Base-by-base conservation (phyloP, 768 basidiomycete genomes). In the Panellus pusillus region DNA sequence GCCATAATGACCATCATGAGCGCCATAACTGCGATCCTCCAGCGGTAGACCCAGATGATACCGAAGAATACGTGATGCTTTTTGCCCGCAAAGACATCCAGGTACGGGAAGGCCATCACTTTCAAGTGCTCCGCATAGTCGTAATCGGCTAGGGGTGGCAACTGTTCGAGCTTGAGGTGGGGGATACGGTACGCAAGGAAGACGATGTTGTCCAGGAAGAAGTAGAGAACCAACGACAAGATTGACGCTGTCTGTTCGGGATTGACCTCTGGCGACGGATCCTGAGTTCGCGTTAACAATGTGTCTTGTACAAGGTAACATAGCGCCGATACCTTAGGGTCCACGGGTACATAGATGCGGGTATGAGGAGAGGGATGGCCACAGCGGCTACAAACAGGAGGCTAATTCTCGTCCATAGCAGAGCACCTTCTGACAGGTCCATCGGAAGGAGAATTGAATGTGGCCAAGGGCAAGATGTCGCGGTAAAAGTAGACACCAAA, bases 141-240 rank as follows among this genome's bases (percentile, higher is more conserved):
- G 47, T 82, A 79, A 55, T 86, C 83, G 4, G 79, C 78, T 67
- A 88, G 78, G 3, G 81, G 82, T 9, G 84, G 85, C 39, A 86
- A 69, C 47, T 84, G 64, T 37, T 86, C 82, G 36, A 69, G 67
- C 1, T 73, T 60, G 4, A 84, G 62, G 60, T 80, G 80, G 4
- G 75, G 60, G n/a, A 75, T 62, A 15, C 70, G 65, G 56, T 73
- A 73, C 0, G 75, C 80, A 11, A 68, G 62, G 52, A 68, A 70
- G 20, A 86, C 66, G 39, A 80, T 66, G 4, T 74, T 72, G 56
- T 87, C 81, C 55, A 87, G 65, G 68, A 76, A 89, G 17, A 70
- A 66, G 62, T 77, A 86, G 6, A 75, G 61, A 13, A 77, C 32
- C 11, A 68, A 60, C 3, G 74, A 78, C 20, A 79, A 62, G 52